These are phyloP conservation scores for Mantamonas sphyraenae DNA, from an alignment of 78 protist species.

Conservation along the genomic window DNA sequence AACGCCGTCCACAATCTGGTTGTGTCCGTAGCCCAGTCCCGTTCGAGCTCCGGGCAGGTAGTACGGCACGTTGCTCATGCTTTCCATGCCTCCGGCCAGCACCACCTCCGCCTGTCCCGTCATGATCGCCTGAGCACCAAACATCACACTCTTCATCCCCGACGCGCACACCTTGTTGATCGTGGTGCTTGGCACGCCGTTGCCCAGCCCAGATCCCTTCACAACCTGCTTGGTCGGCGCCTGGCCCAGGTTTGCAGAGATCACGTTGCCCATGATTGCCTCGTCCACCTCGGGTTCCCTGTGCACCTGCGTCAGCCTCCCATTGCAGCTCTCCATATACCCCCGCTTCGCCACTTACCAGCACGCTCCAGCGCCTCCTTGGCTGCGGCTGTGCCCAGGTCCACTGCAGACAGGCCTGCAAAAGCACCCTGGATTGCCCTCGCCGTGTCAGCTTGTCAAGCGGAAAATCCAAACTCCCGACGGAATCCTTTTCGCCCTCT, in stretches of 20 bases:
- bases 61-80: slow-evolving; percentile 91
- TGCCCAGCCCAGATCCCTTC: slow-evolving; percentile 7
- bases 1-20: slow-evolving; percentile 54
- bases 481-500: too few species aligned
- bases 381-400: too few species aligned
- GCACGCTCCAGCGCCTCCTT: too few species aligned
- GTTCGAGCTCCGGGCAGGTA: slow-evolving; percentile 55
- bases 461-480: too few species aligned
- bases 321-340: too few species aligned
- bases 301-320: too few species aligned
- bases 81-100: slow-evolving; percentile 95
- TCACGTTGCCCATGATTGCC: slow-evolving; percentile 81
- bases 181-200: slow-evolving; percentile 31
- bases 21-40: slow-evolving; percentile 71
- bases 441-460: too few species aligned
- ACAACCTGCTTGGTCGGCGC: slow-evolving; percentile 88
- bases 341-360: too few species aligned
- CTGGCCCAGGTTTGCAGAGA: slow-evolving; percentile 59
- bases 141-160: slow-evolving; percentile 89
- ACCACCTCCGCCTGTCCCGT: slow-evolving; percentile 27
- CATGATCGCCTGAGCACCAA: slow-evolving; percentile 77
- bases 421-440: too few species aligned
- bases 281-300: too few species aligned
- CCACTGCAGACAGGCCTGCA: too few species aligned
- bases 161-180: slow-evolving; percentile 93